phyloP scores from a whole-genome alignment of 176 grass and related monocot species.

The Zoysia pacifica region DNA sequence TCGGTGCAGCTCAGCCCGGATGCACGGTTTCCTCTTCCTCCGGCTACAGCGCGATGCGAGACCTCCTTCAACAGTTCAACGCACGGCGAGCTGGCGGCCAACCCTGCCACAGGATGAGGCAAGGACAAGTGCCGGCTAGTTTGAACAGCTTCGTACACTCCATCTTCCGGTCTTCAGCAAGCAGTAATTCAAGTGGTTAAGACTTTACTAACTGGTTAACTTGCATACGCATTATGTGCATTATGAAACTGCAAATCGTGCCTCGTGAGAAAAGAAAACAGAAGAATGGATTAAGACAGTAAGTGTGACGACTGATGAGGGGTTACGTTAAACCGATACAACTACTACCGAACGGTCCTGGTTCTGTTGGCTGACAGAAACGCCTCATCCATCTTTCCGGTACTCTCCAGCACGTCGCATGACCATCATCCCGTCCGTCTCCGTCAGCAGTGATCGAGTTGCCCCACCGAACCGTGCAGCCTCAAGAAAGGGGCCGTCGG shows the following conservation, averaged over 20 bases:
- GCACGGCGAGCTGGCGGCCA: background rate
- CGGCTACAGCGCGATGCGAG: background rate
- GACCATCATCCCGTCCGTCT: background rate
- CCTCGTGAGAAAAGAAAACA: background rate
- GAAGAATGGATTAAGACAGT: background rate
- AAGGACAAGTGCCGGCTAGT: background rate
- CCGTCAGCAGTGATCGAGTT: background rate
- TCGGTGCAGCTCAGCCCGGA: background rate
- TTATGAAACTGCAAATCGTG: background rate
- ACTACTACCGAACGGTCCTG: background rate
- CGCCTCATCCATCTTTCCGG: constrained; percentile 2
- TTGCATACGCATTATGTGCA: no score
- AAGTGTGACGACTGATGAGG: background rate
- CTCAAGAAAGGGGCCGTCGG: constrained; percentile 2
- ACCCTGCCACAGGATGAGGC: background rate
- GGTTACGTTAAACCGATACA: constrained; percentile 8
- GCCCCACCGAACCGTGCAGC: background rate
- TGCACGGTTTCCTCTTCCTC: background rate
- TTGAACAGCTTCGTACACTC: background rate
- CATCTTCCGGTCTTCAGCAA: background rate
- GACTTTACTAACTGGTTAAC: background rate
- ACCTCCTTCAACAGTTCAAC: no score
- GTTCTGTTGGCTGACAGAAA: constrained; percentile 24
- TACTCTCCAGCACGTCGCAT: background rate
- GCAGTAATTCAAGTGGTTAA: background rate